Base-by-base conservation (phyloP, 768 basidiomycete genomes). In the Suillus luteus region DNA sequence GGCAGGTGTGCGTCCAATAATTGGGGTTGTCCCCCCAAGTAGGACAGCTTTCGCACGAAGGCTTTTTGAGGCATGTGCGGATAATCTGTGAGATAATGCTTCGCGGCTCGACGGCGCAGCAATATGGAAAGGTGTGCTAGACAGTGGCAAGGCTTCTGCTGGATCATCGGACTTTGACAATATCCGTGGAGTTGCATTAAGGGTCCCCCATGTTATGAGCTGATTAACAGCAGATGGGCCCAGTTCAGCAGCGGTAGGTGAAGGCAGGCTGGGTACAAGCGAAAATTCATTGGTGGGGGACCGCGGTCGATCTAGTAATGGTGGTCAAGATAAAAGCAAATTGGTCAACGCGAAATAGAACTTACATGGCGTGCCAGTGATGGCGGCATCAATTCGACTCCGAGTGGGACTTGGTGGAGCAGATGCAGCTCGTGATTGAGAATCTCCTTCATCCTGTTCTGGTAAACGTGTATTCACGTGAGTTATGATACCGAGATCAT, bases 151-250 rank as follows among this genome's bases (percentile, higher is more conserved):
- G 77, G 68, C 72, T 61, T 83, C 82, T 2, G 77, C 73, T 5
- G 82, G 78, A 67, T 90, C 85, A 41, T 87, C 83, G 11, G 82
- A 77, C 68, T 84, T 80, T 12, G 87, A 86, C 67, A 99, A 84
- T 5, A 97, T 83, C 60, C 96, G 89, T 3, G 97, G 97, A 10
- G 97, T 99, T 17, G 92, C 90, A 67, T 89, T 87, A 27, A 99
- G 81, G 14, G 94, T 95, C 2, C 97, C 97, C 95, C 94, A 96
- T 14, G 97, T 99, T 91, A 99, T 95, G 17, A 99, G 85, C 68
- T 98, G 90, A 70, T 95, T 94, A 59, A 99, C 83, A 1, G 93
- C 91, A 5, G 82, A 79, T 2, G 95, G 86, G 0, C 92, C 93
- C 54, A 98, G 84, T 70, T 92, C 82, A 6, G 87, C 83, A 0